Base-by-base conservation (phyloP, 2,329 filamentous ascomycete species). In the Beauveria scarabaeidicola region DNA sequence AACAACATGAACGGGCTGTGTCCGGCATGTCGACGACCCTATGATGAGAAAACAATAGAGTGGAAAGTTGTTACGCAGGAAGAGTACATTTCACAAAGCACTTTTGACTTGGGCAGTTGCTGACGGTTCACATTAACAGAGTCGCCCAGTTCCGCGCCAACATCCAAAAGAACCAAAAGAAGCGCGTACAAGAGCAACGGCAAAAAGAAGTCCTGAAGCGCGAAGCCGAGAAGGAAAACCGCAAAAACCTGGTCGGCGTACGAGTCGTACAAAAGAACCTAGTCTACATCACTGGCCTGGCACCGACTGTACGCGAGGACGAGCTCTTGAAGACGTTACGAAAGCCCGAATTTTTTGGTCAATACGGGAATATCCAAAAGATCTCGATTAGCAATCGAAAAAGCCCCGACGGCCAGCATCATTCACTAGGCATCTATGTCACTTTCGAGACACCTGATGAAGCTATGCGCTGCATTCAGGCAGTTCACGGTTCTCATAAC, bases 311-410 rank as follows among this genome's bases (percentile, higher is more conserved):
- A 63, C 88, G 90, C 64, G 94, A 99, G 74, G 92, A 97, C 70
- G 90, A 93, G 66, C 80, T 99, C 3, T 81, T 97, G 51, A 90
- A 93, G 73, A 97, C 92, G 0, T 78, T 99, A 51, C 87, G 95
- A 60, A 92, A 92, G 63, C 85, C 86, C 52, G 89, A 97, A 69
- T 99, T 97, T 71, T 99, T 99, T 68, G 94, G 94, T 6, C 94
- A 99, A 73, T 99, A 99, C 71, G 94, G 94, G 66, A 94, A 93
- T 70, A 99, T 99, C 66, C 89, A 96, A 70, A 99, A 99, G 74
- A 97, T 99, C 60, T 96, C 96, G 58, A 96, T 99, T 65, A 97
- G 92, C 79, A 97, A 96, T 73, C 85, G 91, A 44, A 96, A 96
- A 73, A 90, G 81, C 62, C 81, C 84, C 36, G 83, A 87, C 68